Conservation (phyloP, 768 basidiomycete species). For the Lentinula boryana region DNA sequence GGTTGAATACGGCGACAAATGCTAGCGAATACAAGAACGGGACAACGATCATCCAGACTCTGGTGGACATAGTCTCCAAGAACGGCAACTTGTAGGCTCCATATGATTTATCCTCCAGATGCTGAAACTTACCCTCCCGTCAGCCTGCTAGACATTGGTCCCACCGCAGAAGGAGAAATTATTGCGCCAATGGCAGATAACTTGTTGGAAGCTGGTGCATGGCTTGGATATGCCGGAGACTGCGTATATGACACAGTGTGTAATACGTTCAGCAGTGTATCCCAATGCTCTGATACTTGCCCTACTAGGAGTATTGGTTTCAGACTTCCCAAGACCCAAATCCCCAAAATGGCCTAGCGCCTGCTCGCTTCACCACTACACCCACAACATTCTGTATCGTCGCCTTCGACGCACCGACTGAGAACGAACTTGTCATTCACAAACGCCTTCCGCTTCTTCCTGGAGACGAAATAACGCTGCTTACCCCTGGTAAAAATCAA, state of each 20-base stretch:
- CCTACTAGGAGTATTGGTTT: constrained; percentile 40
- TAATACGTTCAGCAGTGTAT: neutral
- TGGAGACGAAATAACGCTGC: constrained; percentile 36
- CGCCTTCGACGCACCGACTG: constrained; percentile 29
- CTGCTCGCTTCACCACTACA: constrained; percentile 43
- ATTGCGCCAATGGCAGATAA: constrained; percentile 41
- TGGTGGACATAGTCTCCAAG: constrained; percentile 56
- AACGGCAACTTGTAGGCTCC: constrained; percentile 51
- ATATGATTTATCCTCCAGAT: neutral
- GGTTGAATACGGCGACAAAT: constrained; percentile 37
- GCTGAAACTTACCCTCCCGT: neutral
- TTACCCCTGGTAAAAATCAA: constrained; percentile 24
- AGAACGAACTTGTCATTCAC: constrained; percentile 28
- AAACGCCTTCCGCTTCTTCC: constrained; percentile 34
- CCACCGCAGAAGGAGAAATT: constrained; percentile 49
- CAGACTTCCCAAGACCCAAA: constrained; percentile 31
- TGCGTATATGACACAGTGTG: constrained; percentile 48
- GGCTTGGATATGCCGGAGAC: constrained; percentile 43
- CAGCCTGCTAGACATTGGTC: constrained; percentile 48
- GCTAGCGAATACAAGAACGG: constrained; percentile 42
- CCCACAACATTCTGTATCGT: constrained; percentile 46
- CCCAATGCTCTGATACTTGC: neutral
- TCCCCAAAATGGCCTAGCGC: constrained; percentile 16
- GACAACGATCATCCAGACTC: constrained; percentile 39
- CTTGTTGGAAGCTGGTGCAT: constrained; percentile 43